Percentiles rank a stretch among this genome's conserved stretches.
Conservation (phyloP, 441 rosid species). For the Populus hybrid region DNA sequence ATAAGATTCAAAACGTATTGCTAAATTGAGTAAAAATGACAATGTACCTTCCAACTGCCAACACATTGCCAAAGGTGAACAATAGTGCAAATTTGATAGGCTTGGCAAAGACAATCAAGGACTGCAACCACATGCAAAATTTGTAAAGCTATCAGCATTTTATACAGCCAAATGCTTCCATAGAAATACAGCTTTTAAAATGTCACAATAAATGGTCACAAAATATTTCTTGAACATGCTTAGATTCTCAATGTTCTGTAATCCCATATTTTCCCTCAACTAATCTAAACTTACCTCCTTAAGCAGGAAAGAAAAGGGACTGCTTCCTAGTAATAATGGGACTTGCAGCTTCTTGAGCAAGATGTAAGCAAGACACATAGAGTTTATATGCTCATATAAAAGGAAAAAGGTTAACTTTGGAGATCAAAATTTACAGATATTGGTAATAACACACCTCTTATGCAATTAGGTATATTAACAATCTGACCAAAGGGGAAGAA, state of each 20-base stretch:
- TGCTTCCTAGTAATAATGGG: background rate
- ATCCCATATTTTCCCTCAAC: background rate
- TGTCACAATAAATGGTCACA: background rate
- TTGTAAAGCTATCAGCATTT: background rate
- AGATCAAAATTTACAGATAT: background rate
- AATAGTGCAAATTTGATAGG: conserved; percentile 89
- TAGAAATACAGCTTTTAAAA: background rate
- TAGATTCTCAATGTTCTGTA: background rate
- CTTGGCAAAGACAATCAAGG: conserved; percentile 65
- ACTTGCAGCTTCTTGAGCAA: background rate
- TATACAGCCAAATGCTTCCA: background rate
- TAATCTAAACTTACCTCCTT: background rate
- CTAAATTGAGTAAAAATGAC: conserved; percentile 1
- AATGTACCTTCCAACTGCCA: conserved; percentile 89
- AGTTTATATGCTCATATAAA: background rate
- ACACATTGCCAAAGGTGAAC: conserved; percentile 85
- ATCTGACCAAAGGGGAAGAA: background rate
- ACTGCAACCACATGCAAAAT: conserved; percentile 41
- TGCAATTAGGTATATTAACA: background rate
- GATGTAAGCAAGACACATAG: background rate
- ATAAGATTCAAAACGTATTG: background rate
- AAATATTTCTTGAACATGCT: background rate
- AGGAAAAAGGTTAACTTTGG: background rate
- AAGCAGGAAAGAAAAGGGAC: background rate
- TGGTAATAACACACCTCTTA: background rate